These are phyloP conservation scores for Lachnellula occidentalis DNA, from an alignment of 2,329 filamentous ascomycete species.

Conservation along the genomic window DNA sequence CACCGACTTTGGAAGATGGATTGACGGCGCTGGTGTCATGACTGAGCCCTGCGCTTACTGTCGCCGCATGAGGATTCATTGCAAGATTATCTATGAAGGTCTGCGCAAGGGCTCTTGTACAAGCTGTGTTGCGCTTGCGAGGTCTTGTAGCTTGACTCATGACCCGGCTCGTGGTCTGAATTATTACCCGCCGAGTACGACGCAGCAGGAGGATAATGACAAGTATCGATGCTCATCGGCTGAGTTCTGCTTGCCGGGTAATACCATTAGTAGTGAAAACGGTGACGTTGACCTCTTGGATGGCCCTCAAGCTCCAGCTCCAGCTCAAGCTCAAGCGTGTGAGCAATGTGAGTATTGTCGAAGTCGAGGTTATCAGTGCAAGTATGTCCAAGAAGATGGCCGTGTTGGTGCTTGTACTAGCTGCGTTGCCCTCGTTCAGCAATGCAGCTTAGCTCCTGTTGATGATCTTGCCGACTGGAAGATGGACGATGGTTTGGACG, in stretches of 20 bases:
- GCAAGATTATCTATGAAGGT: constrained; percentile 57
- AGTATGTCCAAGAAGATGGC: constrained; percentile 12
- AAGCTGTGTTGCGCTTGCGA: constrained; percentile 54
- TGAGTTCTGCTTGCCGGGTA: constrained; percentile 5
- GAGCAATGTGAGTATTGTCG: constrained; percentile 22
- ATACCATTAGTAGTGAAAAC: constrained; percentile 3
- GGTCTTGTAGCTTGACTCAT: constrained; percentile 52
- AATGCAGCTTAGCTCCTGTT: constrained; percentile 15
- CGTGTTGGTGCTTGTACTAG: constrained; percentile 16
- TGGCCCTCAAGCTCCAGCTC: neutral
- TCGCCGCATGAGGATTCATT: constrained; percentile 46
- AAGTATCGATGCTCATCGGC: neutral
- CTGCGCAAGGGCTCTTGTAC: constrained; percentile 56
- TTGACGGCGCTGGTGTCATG: constrained; percentile 26
- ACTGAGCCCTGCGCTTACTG: constrained; percentile 47
- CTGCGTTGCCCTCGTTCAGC: constrained; percentile 15
- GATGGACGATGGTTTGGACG: constrained; percentile 10
- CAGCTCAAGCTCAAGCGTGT: neutral
- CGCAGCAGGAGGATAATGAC: neutral
- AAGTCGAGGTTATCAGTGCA: constrained; percentile 16
- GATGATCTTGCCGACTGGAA: constrained; percentile 4
- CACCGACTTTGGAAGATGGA: constrained; percentile 34
- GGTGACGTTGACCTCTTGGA: neutral
- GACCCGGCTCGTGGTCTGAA: constrained; percentile 1
- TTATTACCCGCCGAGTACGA: neutral